Conservation (phyloP, 1,284 basidiomycete species). For the Microbotryum intermedium region DNA sequence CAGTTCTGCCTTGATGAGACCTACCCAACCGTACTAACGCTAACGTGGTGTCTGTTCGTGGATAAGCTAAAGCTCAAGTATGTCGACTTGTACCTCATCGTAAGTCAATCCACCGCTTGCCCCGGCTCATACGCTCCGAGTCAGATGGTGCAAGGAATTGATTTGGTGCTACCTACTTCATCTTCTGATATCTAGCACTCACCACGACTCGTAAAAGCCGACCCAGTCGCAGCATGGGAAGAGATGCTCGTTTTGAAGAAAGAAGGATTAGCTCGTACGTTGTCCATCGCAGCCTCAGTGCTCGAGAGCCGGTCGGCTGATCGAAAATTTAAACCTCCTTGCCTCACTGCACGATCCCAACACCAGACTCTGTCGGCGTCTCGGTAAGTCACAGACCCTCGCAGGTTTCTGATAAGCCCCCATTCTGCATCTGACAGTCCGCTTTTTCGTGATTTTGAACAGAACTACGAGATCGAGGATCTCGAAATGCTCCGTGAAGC, state of each 20-base stretch:
- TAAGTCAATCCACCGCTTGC: background rate
- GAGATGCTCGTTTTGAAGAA: conserved; percentile 54
- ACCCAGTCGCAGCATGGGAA: conserved; percentile 53
- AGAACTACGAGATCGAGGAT: conserved; percentile 54
- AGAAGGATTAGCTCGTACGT: conserved; percentile 44
- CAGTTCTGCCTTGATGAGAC: background rate
- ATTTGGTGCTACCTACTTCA: background rate
- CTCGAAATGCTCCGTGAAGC: conserved; percentile 51
- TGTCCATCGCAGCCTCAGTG: conserved; percentile 51
- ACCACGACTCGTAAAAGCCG: conserved; percentile 40
- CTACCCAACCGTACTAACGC: background rate
- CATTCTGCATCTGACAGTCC: too few relatives aligned
- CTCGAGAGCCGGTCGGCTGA: conserved; percentile 44
- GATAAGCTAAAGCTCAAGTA: conserved; percentile 54
- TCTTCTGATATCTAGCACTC: background rate
- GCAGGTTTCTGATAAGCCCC: too few relatives aligned
- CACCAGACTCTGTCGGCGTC: background rate
- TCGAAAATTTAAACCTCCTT: background rate
- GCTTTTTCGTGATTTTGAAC: conserved; percentile 28
- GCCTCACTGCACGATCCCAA: background rate
- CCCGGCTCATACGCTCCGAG: too few relatives aligned
- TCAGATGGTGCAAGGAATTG: too few relatives aligned
- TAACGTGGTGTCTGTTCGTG: background rate
- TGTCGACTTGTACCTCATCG: conserved; percentile 61
- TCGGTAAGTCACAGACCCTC: background rate